phyloP scores from a whole-genome alignment of 2,329 filamentous ascomycete genomes.

The Magnaporthiopsis incrustans region DNA sequence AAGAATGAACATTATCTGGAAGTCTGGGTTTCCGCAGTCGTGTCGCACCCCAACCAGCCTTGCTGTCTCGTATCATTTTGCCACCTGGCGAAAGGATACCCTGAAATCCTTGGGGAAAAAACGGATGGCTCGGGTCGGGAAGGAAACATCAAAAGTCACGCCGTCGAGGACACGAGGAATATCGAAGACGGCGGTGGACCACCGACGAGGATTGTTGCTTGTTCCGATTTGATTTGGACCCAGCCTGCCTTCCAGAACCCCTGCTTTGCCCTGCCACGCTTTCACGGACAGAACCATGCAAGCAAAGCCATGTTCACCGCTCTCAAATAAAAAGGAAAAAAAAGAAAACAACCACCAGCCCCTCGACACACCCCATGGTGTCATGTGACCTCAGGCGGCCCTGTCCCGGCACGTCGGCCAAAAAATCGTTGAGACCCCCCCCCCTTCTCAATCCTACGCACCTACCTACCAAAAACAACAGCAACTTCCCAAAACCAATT shows the following conservation, averaged over 20 bases:
- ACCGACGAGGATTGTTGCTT: background rate
- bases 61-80: background rate
- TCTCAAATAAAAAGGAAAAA: too few species aligned
- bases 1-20: background rate
- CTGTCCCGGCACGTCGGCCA: too few species aligned
- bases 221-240: background rate
- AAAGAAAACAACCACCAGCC: background rate
- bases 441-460: too few species aligned
- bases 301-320: background rate
- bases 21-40: background rate
- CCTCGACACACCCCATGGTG: background rate
- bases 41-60: background rate
- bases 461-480: too few species aligned
- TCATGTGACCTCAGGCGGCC: background rate
- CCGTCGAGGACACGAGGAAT: background rate
- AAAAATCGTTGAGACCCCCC: too few species aligned
- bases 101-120: background rate
- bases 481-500: too few species aligned
- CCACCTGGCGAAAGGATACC: background rate
- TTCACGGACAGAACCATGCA: background rate
- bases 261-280: background rate
- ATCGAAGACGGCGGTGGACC: background rate
- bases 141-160: background rate
- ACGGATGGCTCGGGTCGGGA: background rate
- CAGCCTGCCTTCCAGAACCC: background rate